Conservation (phyloP, 2,329 filamentous ascomycete species). For the Phialophora verrucosa region DNA sequence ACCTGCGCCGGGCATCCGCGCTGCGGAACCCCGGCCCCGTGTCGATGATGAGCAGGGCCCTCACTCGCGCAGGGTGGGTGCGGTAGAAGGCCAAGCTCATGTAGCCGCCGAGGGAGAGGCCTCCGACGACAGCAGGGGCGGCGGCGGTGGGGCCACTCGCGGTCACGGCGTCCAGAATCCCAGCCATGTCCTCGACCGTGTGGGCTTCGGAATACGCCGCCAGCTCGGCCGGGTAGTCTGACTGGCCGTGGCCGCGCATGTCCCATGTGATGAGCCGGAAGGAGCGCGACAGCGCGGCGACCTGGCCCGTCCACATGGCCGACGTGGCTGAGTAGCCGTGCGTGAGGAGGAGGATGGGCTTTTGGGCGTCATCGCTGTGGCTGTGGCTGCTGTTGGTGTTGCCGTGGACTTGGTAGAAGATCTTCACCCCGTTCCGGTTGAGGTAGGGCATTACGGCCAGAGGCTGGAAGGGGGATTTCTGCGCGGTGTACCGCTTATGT, state of each 20-base stretch:
- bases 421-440: constrained; percentile 14
- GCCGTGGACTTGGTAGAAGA: constrained; percentile 36
- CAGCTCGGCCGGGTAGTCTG: constrained; percentile 23
- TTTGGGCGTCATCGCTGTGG: background rate
- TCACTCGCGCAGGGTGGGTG: constrained; percentile 19
- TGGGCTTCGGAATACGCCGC: constrained; percentile 29
- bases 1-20: constrained; percentile 26
- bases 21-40: constrained; percentile 35
- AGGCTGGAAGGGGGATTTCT: background rate
- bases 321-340: constrained; percentile 36
- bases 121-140: constrained; percentile 25
- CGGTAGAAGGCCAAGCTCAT: constrained; percentile 37
- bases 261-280: constrained; percentile 34
- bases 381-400: background rate
- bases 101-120: constrained; percentile 33
- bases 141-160: background rate
- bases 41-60: constrained; percentile 32
- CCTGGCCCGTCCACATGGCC: constrained; percentile 32
- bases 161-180: constrained; percentile 21
- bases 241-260: constrained; percentile 35
- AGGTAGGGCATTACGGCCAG: constrained; percentile 29
- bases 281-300: constrained; percentile 25
- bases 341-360: constrained; percentile 25
- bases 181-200: constrained; percentile 31
- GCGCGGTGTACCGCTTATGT: too few species aligned